Evolutionary conservation across 2,329 filamentous ascomycete species (phyloP).

Genomic region (Clathrospora elynae): DNA sequence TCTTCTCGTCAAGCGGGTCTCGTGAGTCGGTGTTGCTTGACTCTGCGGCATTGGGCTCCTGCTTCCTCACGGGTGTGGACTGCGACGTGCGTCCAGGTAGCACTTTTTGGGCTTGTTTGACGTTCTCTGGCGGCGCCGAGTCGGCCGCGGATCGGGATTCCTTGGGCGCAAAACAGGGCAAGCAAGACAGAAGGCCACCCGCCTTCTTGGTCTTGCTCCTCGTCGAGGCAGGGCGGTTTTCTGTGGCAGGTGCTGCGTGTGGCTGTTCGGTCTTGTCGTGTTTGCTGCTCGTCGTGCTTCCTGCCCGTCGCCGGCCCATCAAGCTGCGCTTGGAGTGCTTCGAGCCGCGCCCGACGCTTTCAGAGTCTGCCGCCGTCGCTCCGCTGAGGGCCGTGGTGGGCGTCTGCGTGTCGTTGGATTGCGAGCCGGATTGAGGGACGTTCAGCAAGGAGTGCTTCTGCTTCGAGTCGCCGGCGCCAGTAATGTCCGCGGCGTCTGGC

Average conservation of each 20-base stretch:
- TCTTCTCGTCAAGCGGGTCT: constrained; percentile 54
- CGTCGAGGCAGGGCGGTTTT: constrained; percentile 42
- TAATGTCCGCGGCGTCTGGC: constrained; percentile 22
- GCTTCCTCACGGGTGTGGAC: constrained; percentile 55
- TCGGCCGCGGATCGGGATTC: constrained; percentile 53
- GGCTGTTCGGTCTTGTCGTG: constrained; percentile 50
- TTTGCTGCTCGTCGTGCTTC: constrained; percentile 55
- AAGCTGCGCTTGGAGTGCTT: constrained; percentile 54
- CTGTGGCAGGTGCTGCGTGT: constrained; percentile 36
- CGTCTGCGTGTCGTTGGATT: constrained; percentile 39
- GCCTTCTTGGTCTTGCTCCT: constrained; percentile 50
- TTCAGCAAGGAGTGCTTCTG: constrained; percentile 47
- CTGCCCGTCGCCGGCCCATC: constrained; percentile 52
- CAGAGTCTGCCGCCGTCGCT: constrained; percentile 52
- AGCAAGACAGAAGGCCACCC: constrained; percentile 54
- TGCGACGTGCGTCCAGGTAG: constrained; percentile 52
- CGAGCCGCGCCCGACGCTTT: constrained; percentile 53
- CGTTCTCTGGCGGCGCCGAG: constrained; percentile 54
- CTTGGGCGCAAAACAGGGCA: constrained; percentile 72
- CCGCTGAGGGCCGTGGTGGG: constrained; percentile 52
- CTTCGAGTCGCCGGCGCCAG: constrained; percentile 34
- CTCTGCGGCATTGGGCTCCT: constrained; percentile 48
- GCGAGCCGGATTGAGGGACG: constrained; percentile 42
- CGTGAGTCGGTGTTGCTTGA: constrained; percentile 54
- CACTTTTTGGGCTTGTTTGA: constrained; percentile 49